Evolutionary conservation across 2,329 filamentous ascomycete species (phyloP).

Genomic region (Xylariaceae sp.): DNA sequence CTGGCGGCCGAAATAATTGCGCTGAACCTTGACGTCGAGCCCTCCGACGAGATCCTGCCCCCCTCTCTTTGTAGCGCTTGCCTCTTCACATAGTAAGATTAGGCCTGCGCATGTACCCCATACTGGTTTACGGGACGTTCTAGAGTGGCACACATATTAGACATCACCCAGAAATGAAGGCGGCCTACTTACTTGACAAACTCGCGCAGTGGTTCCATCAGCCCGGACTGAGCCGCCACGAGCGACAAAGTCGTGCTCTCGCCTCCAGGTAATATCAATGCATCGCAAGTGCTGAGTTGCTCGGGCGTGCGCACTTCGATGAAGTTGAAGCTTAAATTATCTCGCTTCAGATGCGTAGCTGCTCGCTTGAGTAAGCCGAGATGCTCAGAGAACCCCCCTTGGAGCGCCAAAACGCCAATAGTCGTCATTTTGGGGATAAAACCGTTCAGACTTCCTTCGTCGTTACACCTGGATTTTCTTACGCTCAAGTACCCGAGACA

Average conservation of each 20-base stretch:
- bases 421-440: constrained; percentile 35
- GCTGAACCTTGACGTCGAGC: constrained; percentile 81
- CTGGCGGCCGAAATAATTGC: constrained; percentile 94
- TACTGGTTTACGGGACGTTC: constrained; percentile 71
- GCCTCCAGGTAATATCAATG: constrained; percentile 84
- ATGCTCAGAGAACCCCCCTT: constrained; percentile 92
- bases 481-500: too few species aligned
- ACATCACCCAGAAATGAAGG: not conserved
- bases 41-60: constrained; percentile 93
- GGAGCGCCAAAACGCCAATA: constrained; percentile 68
- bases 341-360: constrained; percentile 43
- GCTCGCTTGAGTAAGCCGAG: constrained; percentile 70
- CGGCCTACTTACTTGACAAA: constrained; percentile 74
- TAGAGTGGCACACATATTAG: constrained; percentile 31
- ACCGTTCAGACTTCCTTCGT: too few species aligned
- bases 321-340: constrained; percentile 32
- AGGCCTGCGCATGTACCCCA: constrained; percentile 97
- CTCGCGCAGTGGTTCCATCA: constrained; percentile 78
- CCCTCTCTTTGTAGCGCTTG: constrained; percentile 82
- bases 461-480: too few species aligned
- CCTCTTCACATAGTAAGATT: constrained; percentile 83
- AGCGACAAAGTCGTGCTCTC: constrained; percentile 93
- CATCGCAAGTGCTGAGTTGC: constrained; percentile 72
- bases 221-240: constrained; percentile 73
- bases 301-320: constrained; percentile 74